Percentiles rank a stretch among this genome's conserved stretches.
Conservation (phyloP, 805 yeast species). For the Zygoascus ofunaensis region DNA sequence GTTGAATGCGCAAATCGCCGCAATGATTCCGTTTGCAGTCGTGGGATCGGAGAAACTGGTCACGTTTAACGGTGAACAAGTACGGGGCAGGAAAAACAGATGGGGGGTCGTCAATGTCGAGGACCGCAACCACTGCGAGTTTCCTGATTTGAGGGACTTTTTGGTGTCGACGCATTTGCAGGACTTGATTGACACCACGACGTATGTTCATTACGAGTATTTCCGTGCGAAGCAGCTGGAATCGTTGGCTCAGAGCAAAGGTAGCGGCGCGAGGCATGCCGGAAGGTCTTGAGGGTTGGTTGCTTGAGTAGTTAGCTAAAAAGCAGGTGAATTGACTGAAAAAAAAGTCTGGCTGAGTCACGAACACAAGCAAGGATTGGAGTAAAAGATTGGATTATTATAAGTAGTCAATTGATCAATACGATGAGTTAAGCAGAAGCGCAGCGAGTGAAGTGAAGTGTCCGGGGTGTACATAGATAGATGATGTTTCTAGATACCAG, state of each 20-base stretch:
- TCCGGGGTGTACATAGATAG: too few species aligned
- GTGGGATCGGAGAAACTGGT: slow-evolving; percentile 82
- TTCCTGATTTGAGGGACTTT: slow-evolving; percentile 87
- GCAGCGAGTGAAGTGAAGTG: too few species aligned
- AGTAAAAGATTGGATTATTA: too few species aligned
- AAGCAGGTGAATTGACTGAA: too few species aligned
- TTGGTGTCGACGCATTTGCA: slow-evolving; percentile 91
- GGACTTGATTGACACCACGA: slow-evolving; percentile 89
- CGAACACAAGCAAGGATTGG: too few species aligned
- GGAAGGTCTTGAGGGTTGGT: too few species aligned
- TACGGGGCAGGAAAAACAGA: slow-evolving; percentile 84
- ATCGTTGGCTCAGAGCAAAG: slow-evolving; percentile 63
- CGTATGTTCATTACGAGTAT: slow-evolving; percentile 79
- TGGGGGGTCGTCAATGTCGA: slow-evolving; percentile 94
- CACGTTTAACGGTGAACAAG: slow-evolving; percentile 64
- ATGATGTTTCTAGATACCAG: too few species aligned
- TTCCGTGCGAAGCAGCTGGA: slow-evolving; percentile 91
- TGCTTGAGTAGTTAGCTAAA: too few species aligned
- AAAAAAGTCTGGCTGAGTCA: too few species aligned
- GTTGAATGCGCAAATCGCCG: slow-evolving; percentile 26
- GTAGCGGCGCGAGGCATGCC: too few species aligned
- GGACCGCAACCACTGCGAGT: slow-evolving; percentile 92
- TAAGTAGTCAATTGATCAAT: too few species aligned
- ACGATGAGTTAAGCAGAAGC: too few species aligned
- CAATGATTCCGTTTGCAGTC: slow-evolving; percentile 75